A percentile compares a stretch with the other conserved stretches of the same genome.
These are phyloP conservation scores for Salix koriyanagi DNA, from an alignment of 345 rosid genomes.

Conservation along the genomic window DNA sequence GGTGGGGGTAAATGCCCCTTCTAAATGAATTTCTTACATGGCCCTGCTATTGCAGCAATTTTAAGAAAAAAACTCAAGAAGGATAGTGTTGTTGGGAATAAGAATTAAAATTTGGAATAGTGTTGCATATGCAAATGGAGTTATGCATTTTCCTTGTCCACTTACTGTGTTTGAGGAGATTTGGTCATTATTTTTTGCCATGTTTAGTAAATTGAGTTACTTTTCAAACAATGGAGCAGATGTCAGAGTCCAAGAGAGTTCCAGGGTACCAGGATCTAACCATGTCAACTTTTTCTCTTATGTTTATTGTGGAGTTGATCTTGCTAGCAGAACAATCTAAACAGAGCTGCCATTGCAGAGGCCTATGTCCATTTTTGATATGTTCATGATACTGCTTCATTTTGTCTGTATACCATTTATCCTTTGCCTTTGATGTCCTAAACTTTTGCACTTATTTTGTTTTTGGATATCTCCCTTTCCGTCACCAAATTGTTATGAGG, in stretches of 20 bases:
- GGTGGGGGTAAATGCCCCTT: not conserved
- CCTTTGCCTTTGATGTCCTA: not conserved
- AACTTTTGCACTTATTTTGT: not conserved
- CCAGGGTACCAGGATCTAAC: not conserved
- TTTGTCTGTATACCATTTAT: not conserved
- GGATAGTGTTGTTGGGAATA: not conserved
- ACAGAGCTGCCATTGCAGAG: not conserved
- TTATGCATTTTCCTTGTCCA: not conserved
- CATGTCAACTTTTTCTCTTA: not conserved
- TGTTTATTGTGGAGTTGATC: not conserved
- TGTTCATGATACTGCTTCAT: not conserved
- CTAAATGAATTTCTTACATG: not conserved
- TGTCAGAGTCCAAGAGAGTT: not conserved
- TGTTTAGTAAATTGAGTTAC: not conserved
- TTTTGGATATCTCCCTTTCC: not conserved
- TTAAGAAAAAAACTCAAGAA: not conserved
- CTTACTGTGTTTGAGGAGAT: not conserved
- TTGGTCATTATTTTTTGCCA: not conserved
- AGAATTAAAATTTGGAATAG: not conserved
- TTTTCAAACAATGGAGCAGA: not conserved
- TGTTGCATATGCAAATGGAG: not conserved
- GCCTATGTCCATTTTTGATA: not conserved
- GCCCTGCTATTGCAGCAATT: not conserved
- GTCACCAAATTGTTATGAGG: not conserved
- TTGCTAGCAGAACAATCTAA: no score